A percentile compares a stretch with the other conserved stretches of the same genome.
Conservation (phyloP, 2,329 filamentous ascomycete genomes). For the Colletotrichum coccodes region DNA sequence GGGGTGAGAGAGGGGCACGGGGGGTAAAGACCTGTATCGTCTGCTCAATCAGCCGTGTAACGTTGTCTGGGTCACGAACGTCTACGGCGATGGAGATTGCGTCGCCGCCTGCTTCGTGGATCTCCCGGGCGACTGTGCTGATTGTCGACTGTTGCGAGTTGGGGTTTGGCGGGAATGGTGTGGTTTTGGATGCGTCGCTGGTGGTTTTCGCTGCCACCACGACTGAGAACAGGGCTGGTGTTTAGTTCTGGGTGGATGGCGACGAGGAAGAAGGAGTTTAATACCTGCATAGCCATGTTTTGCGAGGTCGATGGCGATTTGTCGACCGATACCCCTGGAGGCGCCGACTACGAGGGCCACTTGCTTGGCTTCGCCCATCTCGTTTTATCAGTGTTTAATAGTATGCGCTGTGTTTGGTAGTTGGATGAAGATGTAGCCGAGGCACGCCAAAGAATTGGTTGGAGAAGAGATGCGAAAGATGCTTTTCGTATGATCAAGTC, state of each 20-base stretch:
- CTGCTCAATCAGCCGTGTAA: conserved; percentile 67
- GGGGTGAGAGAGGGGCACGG: not conserved
- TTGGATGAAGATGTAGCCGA: not conserved
- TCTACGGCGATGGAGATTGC: conserved; percentile 77
- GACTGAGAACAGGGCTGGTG: conserved; percentile 55
- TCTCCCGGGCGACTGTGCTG: conserved; percentile 82
- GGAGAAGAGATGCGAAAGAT: not conserved
- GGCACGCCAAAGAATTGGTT: not conserved
- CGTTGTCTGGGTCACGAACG: conserved; percentile 70
- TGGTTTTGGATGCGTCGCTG: conserved; percentile 66
- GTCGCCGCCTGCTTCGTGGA: conserved; percentile 69
- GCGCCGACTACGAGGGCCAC: conserved; percentile 81
- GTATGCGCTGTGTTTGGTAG: not conserved
- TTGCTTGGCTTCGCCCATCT: conserved; percentile 28
- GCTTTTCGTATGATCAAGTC: no score
- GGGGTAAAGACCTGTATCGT: conserved; percentile 56
- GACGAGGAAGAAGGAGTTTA: conserved; percentile 16
- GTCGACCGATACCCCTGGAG: conserved; percentile 82
- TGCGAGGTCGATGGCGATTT: conserved; percentile 82
- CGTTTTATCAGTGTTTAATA: not conserved
- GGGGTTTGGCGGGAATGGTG: conserved; percentile 78
- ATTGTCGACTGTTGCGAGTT: conserved; percentile 82
- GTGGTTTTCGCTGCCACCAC: conserved; percentile 82
- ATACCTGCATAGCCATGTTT: conserved; percentile 76
- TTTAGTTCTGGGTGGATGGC: not conserved